These are phyloP conservation scores for Aureobasidium subglaciale DNA, from an alignment of 2,329 filamentous ascomycete species.

Conservation along the genomic window DNA sequence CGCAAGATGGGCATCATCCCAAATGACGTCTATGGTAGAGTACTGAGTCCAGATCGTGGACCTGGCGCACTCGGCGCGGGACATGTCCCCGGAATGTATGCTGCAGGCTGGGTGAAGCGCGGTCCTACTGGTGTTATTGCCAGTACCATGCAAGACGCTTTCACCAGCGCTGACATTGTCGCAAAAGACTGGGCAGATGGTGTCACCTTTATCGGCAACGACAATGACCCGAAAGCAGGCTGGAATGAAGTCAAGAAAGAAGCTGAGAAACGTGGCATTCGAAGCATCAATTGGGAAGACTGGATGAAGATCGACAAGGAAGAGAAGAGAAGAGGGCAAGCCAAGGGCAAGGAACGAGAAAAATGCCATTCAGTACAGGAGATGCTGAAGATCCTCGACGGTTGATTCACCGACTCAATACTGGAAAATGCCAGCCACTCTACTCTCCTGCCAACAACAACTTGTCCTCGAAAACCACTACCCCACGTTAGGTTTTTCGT, in stretches of 20 bases:
- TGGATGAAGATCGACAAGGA: slow-evolving; percentile 80
- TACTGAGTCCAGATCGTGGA: slow-evolving; percentile 42
- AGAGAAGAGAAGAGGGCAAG: slow-evolving; percentile 61
- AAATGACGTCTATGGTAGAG: slow-evolving; percentile 74
- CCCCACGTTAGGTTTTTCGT: not conserved
- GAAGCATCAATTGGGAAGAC: slow-evolving; percentile 70
- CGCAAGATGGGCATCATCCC: slow-evolving; percentile 64
- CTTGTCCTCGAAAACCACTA: not conserved
- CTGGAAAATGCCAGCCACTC: not conserved
- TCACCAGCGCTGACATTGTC: slow-evolving; percentile 78
- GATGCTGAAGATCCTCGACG: slow-evolving; percentile 47
- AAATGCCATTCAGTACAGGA: slow-evolving; percentile 52
- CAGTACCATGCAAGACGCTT: slow-evolving; percentile 91
- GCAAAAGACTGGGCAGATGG: slow-evolving; percentile 62
- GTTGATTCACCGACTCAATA: slow-evolving; percentile 1
- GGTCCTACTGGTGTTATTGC: slow-evolving; percentile 95
- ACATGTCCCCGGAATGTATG: slow-evolving; percentile 70
- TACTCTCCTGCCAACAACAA: not conserved
- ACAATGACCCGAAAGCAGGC: slow-evolving; percentile 42
- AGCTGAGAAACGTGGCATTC: slow-evolving; percentile 47
- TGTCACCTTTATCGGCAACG: slow-evolving; percentile 41
- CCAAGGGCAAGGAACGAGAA: slow-evolving; percentile 69
- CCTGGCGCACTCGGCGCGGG: slow-evolving; percentile 38
- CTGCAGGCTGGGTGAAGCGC: slow-evolving; percentile 91
- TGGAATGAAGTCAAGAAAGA: slow-evolving; percentile 71